Base-by-base conservation (phyloP, 1,284 basidiomycete genomes). In the Athelia psychrophila region DNA sequence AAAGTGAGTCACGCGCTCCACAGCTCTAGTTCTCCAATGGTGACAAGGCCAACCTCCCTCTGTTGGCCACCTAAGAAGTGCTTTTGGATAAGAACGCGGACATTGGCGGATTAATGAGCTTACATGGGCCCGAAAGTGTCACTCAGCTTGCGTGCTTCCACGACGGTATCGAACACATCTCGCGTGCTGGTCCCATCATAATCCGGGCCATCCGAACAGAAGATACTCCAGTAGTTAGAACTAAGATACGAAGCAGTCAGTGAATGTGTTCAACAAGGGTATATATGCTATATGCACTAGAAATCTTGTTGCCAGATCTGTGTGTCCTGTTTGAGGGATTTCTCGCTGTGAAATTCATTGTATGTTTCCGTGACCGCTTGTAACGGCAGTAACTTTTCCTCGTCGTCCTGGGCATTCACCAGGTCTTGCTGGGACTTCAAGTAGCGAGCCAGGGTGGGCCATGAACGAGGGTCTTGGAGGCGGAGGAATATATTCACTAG, bases 181-280 rank as follows among this genome's bases (percentile, higher is more conserved):
- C 9, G 44, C n/a, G 44, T 46, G 24, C 10, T 46, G 4, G 44
- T 46, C 24, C 44, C 44, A 18, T 46, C n/a, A 27, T 46, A 22
- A 23, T 46, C 44, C 4, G 44, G 44, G 8, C 20, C 44, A 27
- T 46, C 44, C 10, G 44, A 46, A 20, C 44, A 46, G 5, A 24
- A 8, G 44, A 46, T 46, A 18, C 44, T 46, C 44, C 44, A 46
- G 22, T 46, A 46, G n/a, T 46, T 46, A 18, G 44, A 12, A 18
- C 44, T 46, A n/a, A 18, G 13, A 30, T 6, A 46, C n/a, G 10
- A 9, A 9, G 25, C 13, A 46, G 44, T 46, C 5, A 46, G 24
- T 20, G n/a, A n/a, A 27, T 16, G n/a, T 9, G 25, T 8, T 6
- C 10, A 18, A n/a, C 9, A 24, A 27, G 5, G 44, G 25, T 6